Evolutionary conservation across 164 flowering plant species (phyloP), one percentile per base, ranked within the genome.

Genomic region (Chloranthus sessilifolius): DNA sequence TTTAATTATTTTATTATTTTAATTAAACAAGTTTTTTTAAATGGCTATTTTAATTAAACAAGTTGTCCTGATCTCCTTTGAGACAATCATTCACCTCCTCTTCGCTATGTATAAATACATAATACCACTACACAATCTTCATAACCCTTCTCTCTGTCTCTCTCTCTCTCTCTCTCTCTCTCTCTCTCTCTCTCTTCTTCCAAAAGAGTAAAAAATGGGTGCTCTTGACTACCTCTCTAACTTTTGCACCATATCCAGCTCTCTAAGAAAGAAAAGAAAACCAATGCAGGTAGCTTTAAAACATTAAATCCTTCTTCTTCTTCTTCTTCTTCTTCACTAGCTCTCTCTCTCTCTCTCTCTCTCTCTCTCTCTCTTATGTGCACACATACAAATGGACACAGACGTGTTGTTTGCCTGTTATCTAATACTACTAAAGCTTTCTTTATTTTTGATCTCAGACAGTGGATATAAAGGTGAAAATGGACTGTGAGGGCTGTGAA

Each of bases 401-500:
- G n/a, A n/a, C n/a, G n/a, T n/a, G n/a, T n/a, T n/a, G n/a, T n/a
- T n/a, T n/a, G n/a, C n/a, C n/a, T n/a, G n/a, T n/a, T n/a, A n/a
- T n/a, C n/a, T n/a, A n/a, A n/a, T n/a, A n/a, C n/a, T n/a, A n/a
- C n/a, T n/a, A 52, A 38, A 48, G 30, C 5, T 43, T 23, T 56
- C 23, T 40, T 55, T 31, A 36, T 36, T 46, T 50, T 25, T n/a
- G 45, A 27, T 39, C 9, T 37, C 69, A 85, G 94, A 82, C 88
- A 34, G 88, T 85, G 23, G 94, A 85, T 63, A 73, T 85, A 61
- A 85, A 76, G 58, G 88, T 85, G 50, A 85, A 82, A 57, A 80
- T 83, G 83, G 87, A 80, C 68, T 83, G 87, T 59, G 87, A 83
- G 65, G 91, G 91, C 38, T 83, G 91, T 60, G 91, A 78, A 66